Base-by-base conservation (phyloP, 129 eudicot genomes). In the Centella asiatica region DNA sequence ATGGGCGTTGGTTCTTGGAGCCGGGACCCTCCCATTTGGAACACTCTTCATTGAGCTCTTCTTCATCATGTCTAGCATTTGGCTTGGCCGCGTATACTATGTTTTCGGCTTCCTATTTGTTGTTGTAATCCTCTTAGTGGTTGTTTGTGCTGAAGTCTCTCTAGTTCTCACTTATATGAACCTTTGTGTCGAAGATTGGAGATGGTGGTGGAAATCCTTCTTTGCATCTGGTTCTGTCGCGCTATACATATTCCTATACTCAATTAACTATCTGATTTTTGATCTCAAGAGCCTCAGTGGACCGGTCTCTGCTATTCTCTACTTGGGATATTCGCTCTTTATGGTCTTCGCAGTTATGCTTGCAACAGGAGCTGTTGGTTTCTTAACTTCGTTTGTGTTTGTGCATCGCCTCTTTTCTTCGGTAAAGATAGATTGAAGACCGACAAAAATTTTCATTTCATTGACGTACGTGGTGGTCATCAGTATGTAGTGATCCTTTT, bases 91-190 rank as follows among this genome's bases (percentile, higher is more conserved):
- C 20, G 72, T 76, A 44, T 76, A 76, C 60, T 76, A 71, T 29
- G 81, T 71, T n/a, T 76, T 76, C 1, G 81, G 81, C 70, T 76
- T 76, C 53, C 25, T 46, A 31, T 58, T 76, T 2, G 73, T 76
- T 44, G 77, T 76, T 29, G 73, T 76, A 40, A 40, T 71, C 58
- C 63, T 76, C 33, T 17, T 76, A 61, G 81, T 76, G 42, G 81
- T 76, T 22, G 81, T 76, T 1, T 76, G 81, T 76, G 81, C 81
- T 34, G 77, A 71, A 58, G 81, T 76, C 32, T 71, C 77, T 17
- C 73, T 76, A 15, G 81, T 76, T 33, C 42, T 76, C 19, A 76
- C 81, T 42, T 76, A 70, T 57, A 70, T 70, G 81, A 75, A 76
- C 67, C 73, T 76, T 18, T 76, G 73, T 24, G 81, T 60, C 13